These are phyloP conservation scores for Metarhizium humberi DNA, from an alignment of 2,329 filamentous ascomycete genomes.

Conservation along the genomic window DNA sequence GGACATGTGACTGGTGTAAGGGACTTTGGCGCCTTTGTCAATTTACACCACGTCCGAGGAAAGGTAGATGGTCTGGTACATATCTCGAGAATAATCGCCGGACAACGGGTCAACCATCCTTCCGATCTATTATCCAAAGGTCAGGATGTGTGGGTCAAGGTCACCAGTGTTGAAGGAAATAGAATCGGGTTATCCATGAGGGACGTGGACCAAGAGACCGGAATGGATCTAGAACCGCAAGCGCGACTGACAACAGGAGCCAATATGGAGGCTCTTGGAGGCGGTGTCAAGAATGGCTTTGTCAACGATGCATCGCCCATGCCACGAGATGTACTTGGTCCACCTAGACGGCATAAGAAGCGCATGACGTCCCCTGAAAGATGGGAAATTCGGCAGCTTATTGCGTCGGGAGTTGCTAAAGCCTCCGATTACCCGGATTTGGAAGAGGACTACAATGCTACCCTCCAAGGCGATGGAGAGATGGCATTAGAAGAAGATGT, in stretches of 20 bases:
- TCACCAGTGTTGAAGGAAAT: conserved; percentile 73
- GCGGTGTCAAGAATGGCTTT: conserved; percentile 48
- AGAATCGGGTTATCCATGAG: conserved; percentile 92
- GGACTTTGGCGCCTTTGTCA: conserved; percentile 93
- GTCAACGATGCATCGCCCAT: conserved; percentile 29
- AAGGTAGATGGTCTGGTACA: conserved; percentile 92
- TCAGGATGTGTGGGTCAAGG: conserved; percentile 86
- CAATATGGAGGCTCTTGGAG: conserved; percentile 75
- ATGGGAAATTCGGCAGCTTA: conserved; percentile 96
- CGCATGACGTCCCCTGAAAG: conserved; percentile 92
- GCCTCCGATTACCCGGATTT: conserved; percentile 91
- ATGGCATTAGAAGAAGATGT: conserved; percentile 94
- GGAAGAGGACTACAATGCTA: conserved; percentile 87
- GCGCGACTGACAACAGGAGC: conserved; percentile 77
- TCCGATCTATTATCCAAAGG: conserved; percentile 75
- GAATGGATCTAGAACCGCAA: conserved; percentile 72
- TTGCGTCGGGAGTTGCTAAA: conserved; percentile 88
- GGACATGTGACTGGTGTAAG: conserved; percentile 88
- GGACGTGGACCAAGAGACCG: conserved; percentile 85
- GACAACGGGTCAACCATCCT: conserved; percentile 82
- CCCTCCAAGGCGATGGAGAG: conserved; percentile 73
- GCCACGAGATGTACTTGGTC: conserved; percentile 29
- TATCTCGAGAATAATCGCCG: conserved; percentile 78
- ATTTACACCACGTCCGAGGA: conserved; percentile 75
- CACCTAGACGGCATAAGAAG: conserved; percentile 61